A percentile compares a stretch with the other conserved stretches of the same genome.
Evolutionary conservation across 176 grass and related monocot species (phyloP).

Genomic region (Triticum turgidum): DNA sequence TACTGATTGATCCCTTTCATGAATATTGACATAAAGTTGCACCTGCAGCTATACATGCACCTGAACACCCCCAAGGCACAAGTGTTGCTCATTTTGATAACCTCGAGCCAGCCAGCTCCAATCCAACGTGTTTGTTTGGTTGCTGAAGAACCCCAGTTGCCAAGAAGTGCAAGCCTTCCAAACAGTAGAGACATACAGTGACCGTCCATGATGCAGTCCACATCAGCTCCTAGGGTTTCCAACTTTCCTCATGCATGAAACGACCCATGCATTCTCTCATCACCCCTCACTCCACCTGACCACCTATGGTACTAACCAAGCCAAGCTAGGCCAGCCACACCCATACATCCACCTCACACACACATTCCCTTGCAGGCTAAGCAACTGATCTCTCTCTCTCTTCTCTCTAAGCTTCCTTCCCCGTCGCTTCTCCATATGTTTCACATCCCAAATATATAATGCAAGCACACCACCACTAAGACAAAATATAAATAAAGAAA

Average conservation of each 20-base stretch:
- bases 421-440: slow-evolving; percentile 37
- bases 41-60: slow-evolving; percentile 32
- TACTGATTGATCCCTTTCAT: slow-evolving; percentile 60
- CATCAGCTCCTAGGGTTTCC: slow-evolving; percentile 38
- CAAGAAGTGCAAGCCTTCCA: slow-evolving; percentile 29
- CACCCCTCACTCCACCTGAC: background rate
- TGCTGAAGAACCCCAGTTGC: slow-evolving; percentile 33
- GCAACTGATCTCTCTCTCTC: background rate
- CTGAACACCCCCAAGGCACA: slow-evolving; percentile 33
- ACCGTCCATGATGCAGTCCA: background rate
- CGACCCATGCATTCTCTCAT: background rate
- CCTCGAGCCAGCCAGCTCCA: background rate
- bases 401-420: background rate
- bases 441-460: slow-evolving; percentile 67
- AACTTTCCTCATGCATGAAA: slow-evolving; percentile 39
- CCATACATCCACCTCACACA: slow-evolving; percentile 38
- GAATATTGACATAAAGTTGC: slow-evolving; percentile 61
- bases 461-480: slow-evolving; percentile 45
- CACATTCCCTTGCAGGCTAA: slow-evolving; percentile 43
- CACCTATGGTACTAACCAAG: background rate
- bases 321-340: slow-evolving; percentile 3
- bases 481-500: slow-evolving; percentile 25
- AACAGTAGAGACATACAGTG: slow-evolving; percentile 12
- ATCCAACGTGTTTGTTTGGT: slow-evolving; percentile 18
- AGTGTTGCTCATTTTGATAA: slow-evolving; percentile 22